These are phyloP conservation scores for Tetrapisispora iriomotensis DNA, from an alignment of 805 yeast species.

Conservation along the genomic window DNA sequence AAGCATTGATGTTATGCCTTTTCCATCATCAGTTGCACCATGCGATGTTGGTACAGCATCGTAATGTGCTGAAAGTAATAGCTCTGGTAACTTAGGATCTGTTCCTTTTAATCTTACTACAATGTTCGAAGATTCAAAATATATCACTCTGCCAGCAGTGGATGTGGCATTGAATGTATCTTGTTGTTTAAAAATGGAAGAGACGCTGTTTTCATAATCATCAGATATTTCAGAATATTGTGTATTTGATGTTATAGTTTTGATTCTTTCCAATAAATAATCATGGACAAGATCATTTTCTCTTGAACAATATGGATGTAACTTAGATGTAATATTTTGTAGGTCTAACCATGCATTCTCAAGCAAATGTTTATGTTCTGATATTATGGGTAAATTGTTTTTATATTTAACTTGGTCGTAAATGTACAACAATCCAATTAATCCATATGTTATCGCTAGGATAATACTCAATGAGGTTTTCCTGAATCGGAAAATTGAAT, in stretches of 20 bases:
- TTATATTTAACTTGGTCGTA: slow-evolving; percentile 15
- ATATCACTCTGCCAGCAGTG: slow-evolving; percentile 42
- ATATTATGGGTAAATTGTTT: slow-evolving; percentile 16
- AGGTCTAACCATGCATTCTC: slow-evolving; percentile 56
- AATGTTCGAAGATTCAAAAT: slow-evolving; percentile 77
- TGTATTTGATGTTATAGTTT: slow-evolving; percentile 22
- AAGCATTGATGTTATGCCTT: slow-evolving; percentile 73
- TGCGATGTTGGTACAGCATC: slow-evolving; percentile 81
- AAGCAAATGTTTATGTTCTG: slow-evolving; percentile 32
- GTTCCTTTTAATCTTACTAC: slow-evolving; percentile 64
- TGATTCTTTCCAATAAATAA: slow-evolving; percentile 41
- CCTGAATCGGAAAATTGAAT: slow-evolving; percentile 53
- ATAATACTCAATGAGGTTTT: slow-evolving; percentile 58
- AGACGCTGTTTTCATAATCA: slow-evolving; percentile 31
- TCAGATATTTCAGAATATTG: slow-evolving; percentile 29
- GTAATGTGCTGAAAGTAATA: slow-evolving; percentile 74
- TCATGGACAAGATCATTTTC: slow-evolving; percentile 72
- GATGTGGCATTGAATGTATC: slow-evolving; percentile 38
- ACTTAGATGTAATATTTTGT: slow-evolving; percentile 52
- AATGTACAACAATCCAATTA: slow-evolving; percentile 32
- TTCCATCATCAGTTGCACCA: slow-evolving; percentile 91
- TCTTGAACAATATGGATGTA: slow-evolving; percentile 72
- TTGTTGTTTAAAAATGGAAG: slow-evolving; percentile 41
- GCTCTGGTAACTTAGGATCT: slow-evolving; percentile 48
- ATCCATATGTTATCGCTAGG: slow-evolving; percentile 38